These are phyloP conservation scores for Orbilia javanica DNA, from an alignment of 2,329 filamentous ascomycete genomes.

Conservation along the genomic window DNA sequence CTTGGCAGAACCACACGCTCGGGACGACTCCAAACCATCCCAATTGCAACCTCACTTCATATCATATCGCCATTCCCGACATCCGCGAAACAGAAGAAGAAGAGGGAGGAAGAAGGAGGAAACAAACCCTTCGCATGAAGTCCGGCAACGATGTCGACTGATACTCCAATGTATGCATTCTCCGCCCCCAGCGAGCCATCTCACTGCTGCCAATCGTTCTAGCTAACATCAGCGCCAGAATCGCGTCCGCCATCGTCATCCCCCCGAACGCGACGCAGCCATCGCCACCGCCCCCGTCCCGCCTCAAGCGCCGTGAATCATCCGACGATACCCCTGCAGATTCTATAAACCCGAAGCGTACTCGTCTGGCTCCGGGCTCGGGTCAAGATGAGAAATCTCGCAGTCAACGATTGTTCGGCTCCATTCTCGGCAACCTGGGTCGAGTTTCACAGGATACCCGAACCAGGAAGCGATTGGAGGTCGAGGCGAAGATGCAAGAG, in stretches of 20 bases:
- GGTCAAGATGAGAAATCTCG: slow-evolving; percentile 52
- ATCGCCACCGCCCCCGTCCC: slow-evolving; percentile 37
- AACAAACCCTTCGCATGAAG: not conserved
- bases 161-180: slow-evolving; percentile 48
- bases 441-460: slow-evolving; percentile 48
- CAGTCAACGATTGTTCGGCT: slow-evolving; percentile 54
- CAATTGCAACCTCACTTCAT: slow-evolving; percentile 3
- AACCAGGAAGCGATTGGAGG: slow-evolving; percentile 52
- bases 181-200: not conserved
- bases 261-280: slow-evolving; percentile 57
- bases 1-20: slow-evolving; percentile 9
- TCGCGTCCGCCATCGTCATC: slow-evolving; percentile 58
- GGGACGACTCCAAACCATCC: not conserved
- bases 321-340: slow-evolving; percentile 32
- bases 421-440: slow-evolving; percentile 53
- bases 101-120: not conserved
- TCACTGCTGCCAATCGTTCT: not conserved
- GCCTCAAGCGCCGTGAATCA: slow-evolving; percentile 56
- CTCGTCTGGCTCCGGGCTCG: slow-evolving; percentile 47
- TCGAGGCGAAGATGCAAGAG: slow-evolving; percentile 58
- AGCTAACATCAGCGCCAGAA: slow-evolving; percentile 23
- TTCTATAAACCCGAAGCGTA: slow-evolving; percentile 40
- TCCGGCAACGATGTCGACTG: slow-evolving; percentile 35
- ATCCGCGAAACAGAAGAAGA: not conserved
- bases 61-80: not conserved